These are phyloP conservation scores for Penicillium ochrochloron DNA, from an alignment of 495 filamentous ascomycete species.

Conservation along the genomic window DNA sequence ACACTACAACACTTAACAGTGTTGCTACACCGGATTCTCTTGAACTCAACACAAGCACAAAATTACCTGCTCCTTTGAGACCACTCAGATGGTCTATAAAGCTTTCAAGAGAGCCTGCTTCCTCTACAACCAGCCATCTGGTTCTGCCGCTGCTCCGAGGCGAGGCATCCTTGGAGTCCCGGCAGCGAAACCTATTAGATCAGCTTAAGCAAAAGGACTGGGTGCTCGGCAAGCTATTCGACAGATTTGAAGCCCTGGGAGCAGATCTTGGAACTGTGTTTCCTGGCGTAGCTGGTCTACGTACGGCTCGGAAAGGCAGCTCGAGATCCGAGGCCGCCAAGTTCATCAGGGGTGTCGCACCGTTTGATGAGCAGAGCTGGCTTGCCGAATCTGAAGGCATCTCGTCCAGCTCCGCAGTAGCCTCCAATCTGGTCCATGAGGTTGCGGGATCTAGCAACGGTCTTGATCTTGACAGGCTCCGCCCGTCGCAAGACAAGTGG, in stretches of 20 bases:
- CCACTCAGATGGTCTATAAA: constrained; percentile 72
- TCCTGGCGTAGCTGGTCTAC: constrained; percentile 60
- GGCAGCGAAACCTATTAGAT: constrained; percentile 60
- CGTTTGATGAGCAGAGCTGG: constrained; percentile 53
- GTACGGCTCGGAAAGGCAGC: constrained; percentile 37
- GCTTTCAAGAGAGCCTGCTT: constrained; percentile 59
- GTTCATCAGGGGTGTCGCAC: constrained; percentile 50
- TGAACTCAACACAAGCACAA: constrained; percentile 60
- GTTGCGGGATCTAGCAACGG: constrained; percentile 18
- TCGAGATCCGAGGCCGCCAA: constrained; percentile 43
- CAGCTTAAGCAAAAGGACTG: constrained; percentile 77
- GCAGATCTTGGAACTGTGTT: constrained; percentile 72
- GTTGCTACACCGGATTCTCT: constrained; percentile 44
- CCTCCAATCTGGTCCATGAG: constrained; percentile 35
- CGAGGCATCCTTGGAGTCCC: constrained; percentile 52
- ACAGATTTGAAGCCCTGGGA: constrained; percentile 74
- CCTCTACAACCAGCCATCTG: constrained; percentile 61
- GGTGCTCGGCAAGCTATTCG: constrained; percentile 73
- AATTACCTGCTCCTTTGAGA: constrained; percentile 68
- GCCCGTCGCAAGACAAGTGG: constrained; percentile 39
- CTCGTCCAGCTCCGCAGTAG: constrained; percentile 24
- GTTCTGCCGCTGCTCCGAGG: constrained; percentile 71
- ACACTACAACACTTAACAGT: constrained; percentile 35
- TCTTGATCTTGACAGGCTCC: constrained; percentile 16
- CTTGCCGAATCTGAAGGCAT: constrained; percentile 30